phyloP scores from a whole-genome alignment of 2,329 filamentous ascomycete species.

The Ilyonectria destructans region DNA sequence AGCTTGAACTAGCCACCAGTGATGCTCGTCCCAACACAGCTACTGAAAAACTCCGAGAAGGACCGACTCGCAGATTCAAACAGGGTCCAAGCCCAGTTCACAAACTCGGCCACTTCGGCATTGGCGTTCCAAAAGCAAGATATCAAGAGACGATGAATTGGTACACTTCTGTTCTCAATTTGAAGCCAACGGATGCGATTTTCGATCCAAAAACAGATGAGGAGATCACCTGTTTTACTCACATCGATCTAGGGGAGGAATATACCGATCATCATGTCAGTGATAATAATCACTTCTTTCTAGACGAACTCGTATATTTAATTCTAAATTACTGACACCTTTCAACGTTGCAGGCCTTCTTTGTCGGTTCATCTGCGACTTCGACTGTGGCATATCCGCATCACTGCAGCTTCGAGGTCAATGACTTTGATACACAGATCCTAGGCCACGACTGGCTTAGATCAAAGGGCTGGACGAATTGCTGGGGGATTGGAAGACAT shows the following conservation, averaged over 20 bases:
- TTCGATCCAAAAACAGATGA: constrained; percentile 1
- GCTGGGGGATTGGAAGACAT: constrained; percentile 5
- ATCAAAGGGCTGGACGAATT: background rate
- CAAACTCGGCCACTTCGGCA: constrained; percentile 9
- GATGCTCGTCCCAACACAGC: background rate
- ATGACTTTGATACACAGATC: constrained; percentile 5
- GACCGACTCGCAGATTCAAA: background rate
- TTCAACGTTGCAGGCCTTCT: background rate
- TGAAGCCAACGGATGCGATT: constrained; percentile 1
- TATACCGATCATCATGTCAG: background rate
- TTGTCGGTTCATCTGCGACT: background rate
- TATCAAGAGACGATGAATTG: constrained; percentile 1
- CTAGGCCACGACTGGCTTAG: constrained; percentile 8
- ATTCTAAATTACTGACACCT: background rate
- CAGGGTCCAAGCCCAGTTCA: background rate
- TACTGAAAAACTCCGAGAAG: constrained; percentile 1
- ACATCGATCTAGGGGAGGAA: background rate
- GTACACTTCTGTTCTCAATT: constrained; percentile 1
- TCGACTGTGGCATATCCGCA: background rate
- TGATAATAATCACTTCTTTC: background rate
- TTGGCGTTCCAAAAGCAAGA: constrained; percentile 1
- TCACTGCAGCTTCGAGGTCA: background rate
- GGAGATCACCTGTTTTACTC: background rate
- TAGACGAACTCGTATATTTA: background rate
- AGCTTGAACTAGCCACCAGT: background rate